These are phyloP conservation scores for Phytophthora palmivora DNA, from an alignment of 352 stramenopile species.

Conservation along the genomic window DNA sequence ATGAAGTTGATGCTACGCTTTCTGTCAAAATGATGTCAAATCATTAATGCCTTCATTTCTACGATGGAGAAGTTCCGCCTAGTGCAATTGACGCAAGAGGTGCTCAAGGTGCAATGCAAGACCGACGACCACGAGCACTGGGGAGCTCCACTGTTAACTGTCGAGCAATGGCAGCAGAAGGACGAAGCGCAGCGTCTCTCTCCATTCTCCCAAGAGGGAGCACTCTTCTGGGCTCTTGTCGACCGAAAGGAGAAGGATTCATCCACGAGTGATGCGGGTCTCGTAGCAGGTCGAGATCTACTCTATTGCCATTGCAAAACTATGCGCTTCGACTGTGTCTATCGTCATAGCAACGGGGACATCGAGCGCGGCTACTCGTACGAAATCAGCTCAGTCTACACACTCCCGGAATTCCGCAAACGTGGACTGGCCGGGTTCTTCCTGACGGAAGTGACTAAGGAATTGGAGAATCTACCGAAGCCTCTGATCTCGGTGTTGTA, in stretches of 20 bases:
- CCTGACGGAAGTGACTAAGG: slow-evolving; percentile 36
- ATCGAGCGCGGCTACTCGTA: slow-evolving; percentile 51
- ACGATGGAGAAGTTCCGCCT: slow-evolving; percentile 47
- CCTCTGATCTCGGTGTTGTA: slow-evolving; percentile 53
- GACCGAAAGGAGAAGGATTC: slow-evolving; percentile 28
- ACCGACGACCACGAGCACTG: slow-evolving; percentile 58
- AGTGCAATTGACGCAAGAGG: slow-evolving; percentile 57
- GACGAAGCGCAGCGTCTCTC: slow-evolving; percentile 52
- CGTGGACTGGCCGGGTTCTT: slow-evolving; percentile 57
- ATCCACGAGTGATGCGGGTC: slow-evolving; percentile 22
- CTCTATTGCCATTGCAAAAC: slow-evolving; percentile 65
- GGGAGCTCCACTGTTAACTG: slow-evolving; percentile 41
- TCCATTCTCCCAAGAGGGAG: slow-evolving; percentile 45
- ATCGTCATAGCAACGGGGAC: slow-evolving; percentile 36
- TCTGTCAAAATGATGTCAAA: not conserved
- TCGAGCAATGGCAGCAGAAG: slow-evolving; percentile 55
- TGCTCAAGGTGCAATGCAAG: slow-evolving; percentile 67
- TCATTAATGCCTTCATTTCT: not conserved
- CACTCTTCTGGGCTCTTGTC: slow-evolving; percentile 69
- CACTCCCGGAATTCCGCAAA: slow-evolving; percentile 46
- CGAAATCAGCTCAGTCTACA: slow-evolving; percentile 68
- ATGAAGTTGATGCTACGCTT: not conserved
- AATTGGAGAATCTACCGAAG: slow-evolving; percentile 34
- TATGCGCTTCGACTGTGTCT: slow-evolving; percentile 52
- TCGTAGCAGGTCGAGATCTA: slow-evolving; percentile 27